Evolutionary conservation across 2,329 filamentous ascomycete genomes (phyloP), one percentile per base, ranked within the genome.

Genomic region (Drechslera avenae): DNA sequence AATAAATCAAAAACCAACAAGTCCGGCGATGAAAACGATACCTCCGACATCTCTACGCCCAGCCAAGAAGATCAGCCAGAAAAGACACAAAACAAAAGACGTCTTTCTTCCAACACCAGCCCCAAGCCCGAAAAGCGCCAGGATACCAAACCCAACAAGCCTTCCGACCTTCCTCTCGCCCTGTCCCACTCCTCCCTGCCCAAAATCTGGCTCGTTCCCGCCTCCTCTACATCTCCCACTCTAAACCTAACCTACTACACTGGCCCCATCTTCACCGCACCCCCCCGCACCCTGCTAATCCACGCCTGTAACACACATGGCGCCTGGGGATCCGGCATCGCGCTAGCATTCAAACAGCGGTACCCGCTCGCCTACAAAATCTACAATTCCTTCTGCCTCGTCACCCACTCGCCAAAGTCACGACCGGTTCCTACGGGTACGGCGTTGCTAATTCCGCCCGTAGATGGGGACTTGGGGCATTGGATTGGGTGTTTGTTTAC

Each of bases 401-500:
- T 48, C n/a, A 34, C 50, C 1, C 63, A 69, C 35, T 39, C 52
- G 26, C 56, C 58, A 2, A 61, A 61, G 13, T 40, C 59, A 7
- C 57, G 65, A 6, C 60, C 67, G 0, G 61, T 71, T 1, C 65
- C 71, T 1, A 63, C 71, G 0, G 82, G 81, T 1, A 82, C 78
- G 0, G 75, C 79, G 2, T 72, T 83, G 1, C 67, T 86, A 2
- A 85, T 86, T 19, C 75, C 79, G 3, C 82, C 82, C 0, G 74
- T 76, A 28, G 62, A 76, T 4, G 72, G 66, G 1, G 59, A 47
- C 4, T 46, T 41, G 17, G 66, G 68, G 10, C 81, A 83, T 47
- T 86, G 80, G 77, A 77, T 86, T 19, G 79, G 81, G 0, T 86
- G 83, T 56, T 66, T 86, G 0, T 86, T 86, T 56, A 86, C 83